A percentile compares a stretch with the other conserved stretches of the same genome.
These are phyloP conservation scores for Neolecta irregularis DNA, from an alignment of 1,139 yeast genomes.

Conservation along the genomic window DNA sequence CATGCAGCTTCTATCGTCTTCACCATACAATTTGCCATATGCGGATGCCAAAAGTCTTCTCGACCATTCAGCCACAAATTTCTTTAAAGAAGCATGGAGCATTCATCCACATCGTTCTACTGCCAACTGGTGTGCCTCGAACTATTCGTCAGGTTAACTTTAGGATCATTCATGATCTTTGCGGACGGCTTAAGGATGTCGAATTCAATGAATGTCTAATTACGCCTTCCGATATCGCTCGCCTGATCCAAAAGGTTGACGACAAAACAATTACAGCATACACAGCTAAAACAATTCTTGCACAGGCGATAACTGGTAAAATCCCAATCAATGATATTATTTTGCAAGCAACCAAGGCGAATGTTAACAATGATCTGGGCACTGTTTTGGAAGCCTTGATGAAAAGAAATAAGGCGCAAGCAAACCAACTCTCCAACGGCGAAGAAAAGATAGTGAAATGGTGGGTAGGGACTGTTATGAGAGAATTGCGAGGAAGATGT, in stretches of 20 bases:
- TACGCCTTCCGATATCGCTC: conserved; percentile 27
- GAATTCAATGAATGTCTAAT: conserved; percentile 4
- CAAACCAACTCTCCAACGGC: conserved; percentile 40
- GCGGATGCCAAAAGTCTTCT: not conserved
- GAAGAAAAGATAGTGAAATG: conserved; percentile 50
- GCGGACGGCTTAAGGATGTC: conserved; percentile 48
- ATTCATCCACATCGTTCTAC: not conserved
- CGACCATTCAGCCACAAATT: conserved; percentile 1
- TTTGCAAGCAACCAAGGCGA: conserved; percentile 43
- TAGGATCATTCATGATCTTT: conserved; percentile 65
- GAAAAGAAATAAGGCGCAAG: conserved; percentile 38
- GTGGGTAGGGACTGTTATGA: conserved; percentile 76
- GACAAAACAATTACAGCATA: conserved; percentile 32
- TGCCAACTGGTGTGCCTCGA: not conserved
- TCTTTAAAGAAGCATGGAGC: not conserved
- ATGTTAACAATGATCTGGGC: conserved; percentile 28
- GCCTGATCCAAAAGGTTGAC: conserved; percentile 31
- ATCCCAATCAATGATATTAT: conserved; percentile 29
- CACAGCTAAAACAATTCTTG: conserved; percentile 50
- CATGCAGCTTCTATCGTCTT: not conserved
- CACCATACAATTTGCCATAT: conserved; percentile 1
- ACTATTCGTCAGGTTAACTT: conserved; percentile 1
- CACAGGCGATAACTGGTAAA: conserved; percentile 38
- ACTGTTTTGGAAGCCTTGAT: conserved; percentile 42
- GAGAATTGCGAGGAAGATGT: conserved; percentile 42